These are phyloP conservation scores for Graphiopsis chlorocephala DNA, from an alignment of 2,329 filamentous ascomycete species.

Conservation along the genomic window DNA sequence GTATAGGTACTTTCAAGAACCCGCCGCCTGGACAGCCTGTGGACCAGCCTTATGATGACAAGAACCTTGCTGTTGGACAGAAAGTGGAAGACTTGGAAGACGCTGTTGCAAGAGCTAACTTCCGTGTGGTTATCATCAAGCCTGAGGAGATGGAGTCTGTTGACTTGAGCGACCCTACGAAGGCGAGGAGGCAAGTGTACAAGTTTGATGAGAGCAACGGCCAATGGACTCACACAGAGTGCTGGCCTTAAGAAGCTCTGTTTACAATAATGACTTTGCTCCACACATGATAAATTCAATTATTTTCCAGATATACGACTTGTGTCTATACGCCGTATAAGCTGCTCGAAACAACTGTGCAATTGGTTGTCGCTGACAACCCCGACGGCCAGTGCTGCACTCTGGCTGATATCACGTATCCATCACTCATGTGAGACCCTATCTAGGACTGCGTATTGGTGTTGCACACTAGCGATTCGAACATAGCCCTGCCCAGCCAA, in stretches of 20 bases:
- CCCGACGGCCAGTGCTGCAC: background rate
- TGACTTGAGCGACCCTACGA: constrained; percentile 66
- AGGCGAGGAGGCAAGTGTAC: constrained; percentile 65
- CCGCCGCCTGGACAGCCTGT: constrained; percentile 51
- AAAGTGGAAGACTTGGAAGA: constrained; percentile 72
- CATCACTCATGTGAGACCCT: background rate
- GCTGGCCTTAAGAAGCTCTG: constrained; percentile 57
- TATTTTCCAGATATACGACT: background rate
- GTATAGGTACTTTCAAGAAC: constrained; percentile 60
- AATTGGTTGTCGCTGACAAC: background rate
- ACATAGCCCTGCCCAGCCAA: background rate
- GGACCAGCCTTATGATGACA: constrained; percentile 44
- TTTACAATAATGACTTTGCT: background rate
- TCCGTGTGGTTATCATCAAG: constrained; percentile 82
- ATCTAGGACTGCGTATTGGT: background rate
- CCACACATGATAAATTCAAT: background rate
- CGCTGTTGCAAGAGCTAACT: constrained; percentile 67
- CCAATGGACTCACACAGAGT: constrained; percentile 66
- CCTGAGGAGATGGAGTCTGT: constrained; percentile 74
- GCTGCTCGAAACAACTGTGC: background rate
- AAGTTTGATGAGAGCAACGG: constrained; percentile 52
- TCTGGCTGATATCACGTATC: background rate
- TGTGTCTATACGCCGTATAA: background rate
- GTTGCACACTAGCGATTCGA: background rate
- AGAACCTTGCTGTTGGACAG: constrained; percentile 52